Evolutionary conservation across 2,329 filamentous ascomycete species (phyloP).

Genomic region (Cadophora luteo-olivacea): DNA sequence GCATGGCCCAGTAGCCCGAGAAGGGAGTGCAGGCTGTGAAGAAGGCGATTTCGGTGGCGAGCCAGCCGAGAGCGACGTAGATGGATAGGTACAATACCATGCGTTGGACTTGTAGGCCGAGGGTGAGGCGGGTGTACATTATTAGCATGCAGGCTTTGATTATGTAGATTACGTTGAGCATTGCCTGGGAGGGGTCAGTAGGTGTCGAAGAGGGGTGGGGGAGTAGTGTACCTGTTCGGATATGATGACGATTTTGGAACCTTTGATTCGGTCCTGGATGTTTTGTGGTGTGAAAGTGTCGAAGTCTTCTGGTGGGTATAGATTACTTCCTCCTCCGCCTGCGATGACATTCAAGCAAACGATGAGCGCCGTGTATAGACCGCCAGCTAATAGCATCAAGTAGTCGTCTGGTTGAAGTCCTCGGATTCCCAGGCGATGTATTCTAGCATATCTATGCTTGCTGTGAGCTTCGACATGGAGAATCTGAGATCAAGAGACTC

Average conservation of each 20-base stretch:
- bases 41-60: conserved; percentile 57
- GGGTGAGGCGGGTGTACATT: conserved; percentile 61
- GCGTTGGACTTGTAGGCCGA: conserved; percentile 52
- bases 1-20: conserved; percentile 61
- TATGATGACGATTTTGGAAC: conserved; percentile 67
- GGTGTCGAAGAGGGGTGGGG: conserved; percentile 45
- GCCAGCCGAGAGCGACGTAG: conserved; percentile 55
- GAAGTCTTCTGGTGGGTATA: conserved; percentile 48
- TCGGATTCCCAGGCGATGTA: conserved; percentile 33
- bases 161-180: conserved; percentile 60
- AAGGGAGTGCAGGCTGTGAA: conserved; percentile 60
- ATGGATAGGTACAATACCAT: conserved; percentile 54
- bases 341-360: conserved; percentile 51
- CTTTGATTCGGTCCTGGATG: conserved; percentile 52
- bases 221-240: conserved; percentile 56
- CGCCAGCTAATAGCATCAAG: conserved; percentile 34
- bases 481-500: neutral
- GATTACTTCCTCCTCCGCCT: conserved; percentile 51
- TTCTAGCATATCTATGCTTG: conserved; percentile 32
- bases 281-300: conserved; percentile 47
- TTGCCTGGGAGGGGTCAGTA: conserved; percentile 33
- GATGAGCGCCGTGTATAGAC: conserved; percentile 50
- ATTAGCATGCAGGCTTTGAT: conserved; percentile 63
- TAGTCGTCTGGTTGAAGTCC: conserved; percentile 36
- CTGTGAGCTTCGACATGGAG: conserved; percentile 9